Evolutionary conservation across 2,329 filamentous ascomycete genomes (phyloP).

Genomic region (Hymenoscyphus repandus): DNA sequence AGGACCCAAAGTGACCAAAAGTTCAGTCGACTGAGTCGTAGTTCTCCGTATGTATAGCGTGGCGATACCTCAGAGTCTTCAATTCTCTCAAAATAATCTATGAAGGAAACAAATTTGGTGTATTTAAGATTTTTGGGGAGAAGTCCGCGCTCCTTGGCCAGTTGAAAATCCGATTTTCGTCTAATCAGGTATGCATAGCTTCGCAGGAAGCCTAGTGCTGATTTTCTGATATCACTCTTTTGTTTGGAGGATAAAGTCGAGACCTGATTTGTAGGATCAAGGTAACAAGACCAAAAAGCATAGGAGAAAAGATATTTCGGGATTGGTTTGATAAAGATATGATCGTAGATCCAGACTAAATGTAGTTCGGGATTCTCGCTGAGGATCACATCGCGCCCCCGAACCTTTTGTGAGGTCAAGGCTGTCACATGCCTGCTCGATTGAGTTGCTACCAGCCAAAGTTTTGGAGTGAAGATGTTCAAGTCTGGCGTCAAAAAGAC

Average conservation of each 20-base stretch:
- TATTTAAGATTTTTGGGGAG: slow-evolving; percentile 11
- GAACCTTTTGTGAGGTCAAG: slow-evolving; percentile 28
- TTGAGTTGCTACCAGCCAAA: background rate
- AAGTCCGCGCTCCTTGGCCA: slow-evolving; percentile 15
- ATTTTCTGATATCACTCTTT: background rate
- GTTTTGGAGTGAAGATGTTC: background rate
- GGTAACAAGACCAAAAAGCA: slow-evolving; percentile 21
- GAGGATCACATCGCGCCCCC: slow-evolving; percentile 29
- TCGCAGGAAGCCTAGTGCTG: slow-evolving; percentile 21
- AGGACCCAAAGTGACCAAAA: slow-evolving; percentile 24
- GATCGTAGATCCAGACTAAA: slow-evolving; percentile 29
- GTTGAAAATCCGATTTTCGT: slow-evolving; percentile 18
- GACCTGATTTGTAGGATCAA: background rate
- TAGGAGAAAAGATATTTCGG: slow-evolving; percentile 25
- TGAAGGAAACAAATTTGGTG: slow-evolving; percentile 11
- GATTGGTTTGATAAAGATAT: slow-evolving; percentile 31
- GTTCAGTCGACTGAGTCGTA: slow-evolving; percentile 15
- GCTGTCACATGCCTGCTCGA: slow-evolving; percentile 2
- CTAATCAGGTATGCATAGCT: slow-evolving; percentile 21
- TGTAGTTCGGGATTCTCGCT: slow-evolving; percentile 33
- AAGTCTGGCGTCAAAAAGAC: background rate
- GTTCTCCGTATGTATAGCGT: slow-evolving; percentile 7
- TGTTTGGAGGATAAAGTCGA: background rate
- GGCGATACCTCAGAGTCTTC: slow-evolving; percentile 9
- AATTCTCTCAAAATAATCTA: slow-evolving; percentile 12